Evolutionary conservation across 2,329 filamentous ascomycete species (phyloP).

Genomic region (Diaporthe helianthi): DNA sequence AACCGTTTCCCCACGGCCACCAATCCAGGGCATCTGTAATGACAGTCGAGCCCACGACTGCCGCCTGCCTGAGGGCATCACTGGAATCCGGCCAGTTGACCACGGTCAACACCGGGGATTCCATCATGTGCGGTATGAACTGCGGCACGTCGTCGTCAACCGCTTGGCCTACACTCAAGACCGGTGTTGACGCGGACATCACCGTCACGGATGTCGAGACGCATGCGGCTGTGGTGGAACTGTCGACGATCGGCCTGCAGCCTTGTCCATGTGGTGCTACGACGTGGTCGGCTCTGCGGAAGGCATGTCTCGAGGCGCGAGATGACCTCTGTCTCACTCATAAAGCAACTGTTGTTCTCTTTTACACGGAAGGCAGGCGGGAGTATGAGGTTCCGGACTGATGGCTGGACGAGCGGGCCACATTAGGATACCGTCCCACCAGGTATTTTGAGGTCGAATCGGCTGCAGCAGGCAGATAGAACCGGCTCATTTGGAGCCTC

Average conservation of each 20-base stretch:
- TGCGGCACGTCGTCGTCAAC: conserved; percentile 72
- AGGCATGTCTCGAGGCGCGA: conserved; percentile 41
- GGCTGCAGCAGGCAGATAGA: not conserved
- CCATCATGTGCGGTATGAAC: conserved; percentile 78
- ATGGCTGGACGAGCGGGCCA: not conserved
- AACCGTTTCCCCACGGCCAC: conserved; percentile 41
- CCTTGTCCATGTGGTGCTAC: conserved; percentile 71
- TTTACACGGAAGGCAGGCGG: conserved; percentile 28
- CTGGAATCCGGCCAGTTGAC: conserved; percentile 55
- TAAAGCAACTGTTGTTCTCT: conserved; percentile 15
- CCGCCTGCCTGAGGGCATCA: conserved; percentile 63
- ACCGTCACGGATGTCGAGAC: conserved; percentile 68
- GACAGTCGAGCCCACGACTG: conserved; percentile 73
- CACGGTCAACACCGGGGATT: conserved; percentile 62
- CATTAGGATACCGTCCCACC: too few relatives aligned
- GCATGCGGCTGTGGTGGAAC: conserved; percentile 63
- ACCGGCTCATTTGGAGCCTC: not conserved
- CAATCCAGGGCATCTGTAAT: conserved; percentile 54
- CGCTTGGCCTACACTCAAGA: conserved; percentile 67
- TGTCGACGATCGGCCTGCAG: conserved; percentile 54
- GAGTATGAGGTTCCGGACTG: conserved; percentile 19
- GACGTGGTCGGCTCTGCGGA: conserved; percentile 53
- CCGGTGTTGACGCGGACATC: conserved; percentile 66
- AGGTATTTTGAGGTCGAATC: not conserved
- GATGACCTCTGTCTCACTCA: not conserved